A percentile compares a stretch with the other conserved stretches of the same genome.
Evolutionary conservation across 345 rosid species (phyloP).

Genomic region (Viola odorata): DNA sequence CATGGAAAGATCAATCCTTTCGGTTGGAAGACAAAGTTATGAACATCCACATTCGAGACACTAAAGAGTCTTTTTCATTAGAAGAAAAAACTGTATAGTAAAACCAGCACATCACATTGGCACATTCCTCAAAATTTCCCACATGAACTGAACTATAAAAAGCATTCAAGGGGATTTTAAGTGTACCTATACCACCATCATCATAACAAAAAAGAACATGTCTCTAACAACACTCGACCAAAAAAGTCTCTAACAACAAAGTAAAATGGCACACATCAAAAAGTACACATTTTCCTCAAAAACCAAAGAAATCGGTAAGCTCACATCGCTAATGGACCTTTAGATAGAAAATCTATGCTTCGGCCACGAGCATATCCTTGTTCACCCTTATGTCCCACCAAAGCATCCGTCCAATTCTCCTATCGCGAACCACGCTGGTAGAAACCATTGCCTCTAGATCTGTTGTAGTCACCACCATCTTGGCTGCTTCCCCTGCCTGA

Average conservation of each 20-base stretch:
- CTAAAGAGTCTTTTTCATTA: no score
- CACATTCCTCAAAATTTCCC: constrained; percentile 3
- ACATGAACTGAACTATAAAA: constrained; percentile 14
- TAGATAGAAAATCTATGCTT: constrained; percentile 22
- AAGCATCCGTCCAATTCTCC: constrained; percentile 14
- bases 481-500: constrained; percentile 59
- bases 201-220: constrained; percentile 17
- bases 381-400: neutral
- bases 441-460: constrained; percentile 64
- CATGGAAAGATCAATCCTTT: no score
- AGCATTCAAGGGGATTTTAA: constrained; percentile 13
- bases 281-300: constrained; percentile 16
- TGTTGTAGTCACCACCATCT: constrained; percentile 59
- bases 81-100: neutral
- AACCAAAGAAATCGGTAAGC: constrained; percentile 19
- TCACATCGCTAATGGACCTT: constrained; percentile 12
- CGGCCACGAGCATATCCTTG: constrained; percentile 7
- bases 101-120: neutral
- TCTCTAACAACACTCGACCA: constrained; percentile 8
- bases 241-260: constrained; percentile 12
- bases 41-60: no score
- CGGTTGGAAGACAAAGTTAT: no score
- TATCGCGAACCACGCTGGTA: constrained; percentile 51
- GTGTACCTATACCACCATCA: neutral
- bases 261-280: constrained; percentile 11